Evolutionary conservation across 164 flowering plant species (phyloP).

Genomic region (grape (Vitis vinifera)): ASM3070453v1 NC_081815.1:18200501-18201000

Average conservation of each 20-base stretch:
- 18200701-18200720: conserved; percentile 53
- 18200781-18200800: conserved; percentile 25
- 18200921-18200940: no score
- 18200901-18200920: no score
- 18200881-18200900: no score
- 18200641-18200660: conserved; percentile 47
- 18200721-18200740: conserved; percentile 34
- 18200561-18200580: conserved; percentile 59
- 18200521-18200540: background rate
- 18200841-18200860: no score
- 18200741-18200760: conserved; percentile 28
- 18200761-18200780: conserved; percentile 32
- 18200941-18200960: no score
- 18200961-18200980: no score
- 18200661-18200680: conserved; percentile 41
- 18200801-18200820: conserved; percentile 16
- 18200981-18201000: no score
- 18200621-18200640: conserved; percentile 41
- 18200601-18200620: conserved; percentile 37
- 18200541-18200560: conserved; percentile 49
- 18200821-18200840: background rate
- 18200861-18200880: no score
- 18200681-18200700: conserved; percentile 52
- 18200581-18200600: conserved; percentile 44
- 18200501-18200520: no score